Evolutionary conservation across 441 rosid genomes (phyloP), one percentile per base, ranked within the genome.

Genomic region (Erodium texanum): DNA sequence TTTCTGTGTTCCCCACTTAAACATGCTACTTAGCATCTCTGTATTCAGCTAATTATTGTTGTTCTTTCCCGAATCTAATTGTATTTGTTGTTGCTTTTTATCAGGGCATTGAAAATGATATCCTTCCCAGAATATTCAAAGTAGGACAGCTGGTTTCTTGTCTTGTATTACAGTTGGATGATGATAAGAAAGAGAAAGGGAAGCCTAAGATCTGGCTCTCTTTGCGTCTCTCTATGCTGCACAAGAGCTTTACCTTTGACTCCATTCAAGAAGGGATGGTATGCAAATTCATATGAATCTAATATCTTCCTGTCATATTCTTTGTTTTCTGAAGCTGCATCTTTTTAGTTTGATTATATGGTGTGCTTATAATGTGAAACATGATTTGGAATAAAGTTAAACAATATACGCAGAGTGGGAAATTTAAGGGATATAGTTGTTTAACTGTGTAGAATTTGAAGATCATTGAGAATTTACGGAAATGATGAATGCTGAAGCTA

Each of bases 261-360:
- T 74, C 87, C 76, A 58, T 90, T 75, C 97, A 95, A 78, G 95
- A 81, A 69, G 97, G 97, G 75, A 95, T 95, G 99, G 99, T 95
- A 86, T 77, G 94, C 64, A 59, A 66, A 36, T 23, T 64, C 52
- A 69, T 24, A 66, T 64, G 27, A 43, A 27, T 22, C 23, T 50
- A 70, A 38, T 67, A 27, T 50, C 38, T 65, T 16, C 58, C 24
- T 63, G 71, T 65, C 70, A 12, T 50, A 50, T 50, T n/a, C 20
- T 50, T 5, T 72, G 66, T 67, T 24, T 61, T 2, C 64, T 62
- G 36, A 62, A 24, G 9, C 18, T 14, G 10, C 16, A 24, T 14
- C 15, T 24, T 62, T 61, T 12, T 24, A 5, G 10, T 62, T 62
- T 62, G 16, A 62, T 59, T 59, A 0, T 20, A 59, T 3, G 62